phyloP scores from a whole-genome alignment of 2,329 filamentous ascomycete species.

The Gaeumannomyces sp. region DNA sequence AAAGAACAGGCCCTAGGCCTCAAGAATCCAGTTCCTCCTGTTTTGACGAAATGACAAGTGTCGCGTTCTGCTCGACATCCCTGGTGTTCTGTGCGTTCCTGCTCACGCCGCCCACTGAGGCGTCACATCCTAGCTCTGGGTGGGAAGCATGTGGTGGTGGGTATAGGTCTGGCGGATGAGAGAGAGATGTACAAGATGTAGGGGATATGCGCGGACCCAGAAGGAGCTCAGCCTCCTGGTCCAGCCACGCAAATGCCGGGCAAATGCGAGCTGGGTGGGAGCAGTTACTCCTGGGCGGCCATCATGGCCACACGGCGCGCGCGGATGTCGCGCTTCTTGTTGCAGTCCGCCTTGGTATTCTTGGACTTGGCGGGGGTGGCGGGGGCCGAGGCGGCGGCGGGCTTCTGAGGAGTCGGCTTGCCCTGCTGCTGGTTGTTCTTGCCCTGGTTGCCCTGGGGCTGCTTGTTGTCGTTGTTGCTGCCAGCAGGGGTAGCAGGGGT shows the following conservation, averaged over 20 bases:
- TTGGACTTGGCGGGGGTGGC: background rate
- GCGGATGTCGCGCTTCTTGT: background rate
- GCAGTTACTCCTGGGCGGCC: background rate
- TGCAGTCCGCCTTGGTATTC: background rate
- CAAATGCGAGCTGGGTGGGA: too few relatives aligned
- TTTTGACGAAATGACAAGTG: background rate
- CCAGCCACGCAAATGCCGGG: too few relatives aligned
- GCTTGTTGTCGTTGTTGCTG: background rate
- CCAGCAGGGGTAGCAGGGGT: too few relatives aligned
- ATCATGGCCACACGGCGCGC: background rate
- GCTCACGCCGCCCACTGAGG: background rate
- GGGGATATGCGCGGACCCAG: background rate
- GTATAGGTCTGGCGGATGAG: too few relatives aligned
- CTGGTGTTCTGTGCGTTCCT: background rate
- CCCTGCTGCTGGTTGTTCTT: background rate
- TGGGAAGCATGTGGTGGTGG: too few relatives aligned
- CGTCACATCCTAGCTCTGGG: too few relatives aligned
- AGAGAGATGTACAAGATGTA: background rate
- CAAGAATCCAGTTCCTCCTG: background rate
- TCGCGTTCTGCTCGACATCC: background rate
- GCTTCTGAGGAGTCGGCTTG: too few relatives aligned
- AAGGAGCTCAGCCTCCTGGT: background rate
- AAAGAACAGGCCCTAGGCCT: background rate
- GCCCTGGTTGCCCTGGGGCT: too few relatives aligned
- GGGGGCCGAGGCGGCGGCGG: too few relatives aligned